A percentile compares a stretch with the other conserved stretches of the same genome.
phyloP scores from a whole-genome alignment of 306 rosid species.

The Trifolium repens region DNA sequence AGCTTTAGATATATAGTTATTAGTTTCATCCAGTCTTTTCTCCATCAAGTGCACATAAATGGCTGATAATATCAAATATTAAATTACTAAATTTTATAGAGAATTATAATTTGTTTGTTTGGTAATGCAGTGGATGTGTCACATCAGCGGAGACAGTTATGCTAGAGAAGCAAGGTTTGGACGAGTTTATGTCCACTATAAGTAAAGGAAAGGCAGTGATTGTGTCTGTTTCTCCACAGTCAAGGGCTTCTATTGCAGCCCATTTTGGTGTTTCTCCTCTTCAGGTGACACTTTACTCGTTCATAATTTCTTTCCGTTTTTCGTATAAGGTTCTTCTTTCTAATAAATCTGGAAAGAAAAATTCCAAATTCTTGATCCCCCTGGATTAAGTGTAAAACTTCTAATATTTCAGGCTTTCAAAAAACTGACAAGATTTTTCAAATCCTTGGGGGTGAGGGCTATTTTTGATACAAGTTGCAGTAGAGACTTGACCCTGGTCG shows the following conservation, averaged over 20 bases:
- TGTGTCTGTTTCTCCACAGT: constrained; percentile 90
- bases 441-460: constrained; percentile 90
- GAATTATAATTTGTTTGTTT: constrained; percentile 37
- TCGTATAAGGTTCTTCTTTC: constrained; percentile 17
- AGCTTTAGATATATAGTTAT: constrained; percentile 5
- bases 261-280: constrained; percentile 87
- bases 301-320: not conserved
- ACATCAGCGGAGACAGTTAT: constrained; percentile 95
- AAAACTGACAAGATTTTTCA: constrained; percentile 78
- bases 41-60: not conserved
- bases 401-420: constrained; percentile 65
- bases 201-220: constrained; percentile 69
- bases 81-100: constrained; percentile 2
- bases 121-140: constrained; percentile 81
- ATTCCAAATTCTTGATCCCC: constrained; percentile 1
- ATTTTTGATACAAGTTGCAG: constrained; percentile 93
- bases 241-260: constrained; percentile 89
- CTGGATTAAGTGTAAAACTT: constrained; percentile 4
- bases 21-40: not conserved
- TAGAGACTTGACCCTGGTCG: constrained; percentile 81
- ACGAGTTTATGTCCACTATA: constrained; percentile 78
- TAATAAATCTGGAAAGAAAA: constrained; percentile 2
- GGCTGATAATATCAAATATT: constrained; percentile 29
- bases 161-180: constrained; percentile 98
- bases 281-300: constrained; percentile 56